Evolutionary conservation across 1,139 yeast species (phyloP).

Genomic region (Geotrichum europaeum): DNA sequence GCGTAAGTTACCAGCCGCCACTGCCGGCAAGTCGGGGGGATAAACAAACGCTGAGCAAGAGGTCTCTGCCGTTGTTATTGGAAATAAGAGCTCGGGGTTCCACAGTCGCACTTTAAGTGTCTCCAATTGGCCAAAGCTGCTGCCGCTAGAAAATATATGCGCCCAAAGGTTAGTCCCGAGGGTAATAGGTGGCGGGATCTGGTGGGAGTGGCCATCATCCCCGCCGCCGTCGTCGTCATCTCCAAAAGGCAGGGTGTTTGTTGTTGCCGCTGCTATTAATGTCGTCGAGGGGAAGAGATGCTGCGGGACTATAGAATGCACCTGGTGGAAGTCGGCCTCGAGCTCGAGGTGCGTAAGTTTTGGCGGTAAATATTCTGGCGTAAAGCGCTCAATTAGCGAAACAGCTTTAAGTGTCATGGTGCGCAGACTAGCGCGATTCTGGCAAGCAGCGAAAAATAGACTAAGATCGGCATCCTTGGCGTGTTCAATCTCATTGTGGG

Average conservation of each 20-base stretch:
- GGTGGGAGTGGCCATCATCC: neutral
- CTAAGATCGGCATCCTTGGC: neutral
- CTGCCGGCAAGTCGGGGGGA: neutral
- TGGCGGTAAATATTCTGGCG: constrained; percentile 3
- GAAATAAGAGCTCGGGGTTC: constrained; percentile 4
- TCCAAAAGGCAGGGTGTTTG: neutral
- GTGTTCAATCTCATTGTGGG: neutral
- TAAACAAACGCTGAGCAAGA: neutral
- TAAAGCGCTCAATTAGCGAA: constrained; percentile 1
- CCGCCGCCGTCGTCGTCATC: neutral
- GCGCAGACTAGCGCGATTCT: neutral
- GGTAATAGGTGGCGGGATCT: neutral
- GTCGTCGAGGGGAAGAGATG: neutral
- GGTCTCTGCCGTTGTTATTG: neutral
- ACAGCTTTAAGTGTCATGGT: constrained; percentile 3
- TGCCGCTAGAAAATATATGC: constrained; percentile 5
- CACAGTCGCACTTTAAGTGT: constrained; percentile 5
- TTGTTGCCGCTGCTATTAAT: neutral
- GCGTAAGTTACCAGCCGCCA: constrained; percentile 2
- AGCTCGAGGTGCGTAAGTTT: constrained; percentile 6
- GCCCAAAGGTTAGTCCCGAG: constrained; percentile 4
- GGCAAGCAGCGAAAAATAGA: neutral
- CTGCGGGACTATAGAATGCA: neutral
- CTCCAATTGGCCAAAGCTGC: constrained; percentile 1
- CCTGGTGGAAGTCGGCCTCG: neutral